Evolutionary conservation across 148 eudicot species (phyloP).

Genomic region (Gaultheria prostrata): DNA sequence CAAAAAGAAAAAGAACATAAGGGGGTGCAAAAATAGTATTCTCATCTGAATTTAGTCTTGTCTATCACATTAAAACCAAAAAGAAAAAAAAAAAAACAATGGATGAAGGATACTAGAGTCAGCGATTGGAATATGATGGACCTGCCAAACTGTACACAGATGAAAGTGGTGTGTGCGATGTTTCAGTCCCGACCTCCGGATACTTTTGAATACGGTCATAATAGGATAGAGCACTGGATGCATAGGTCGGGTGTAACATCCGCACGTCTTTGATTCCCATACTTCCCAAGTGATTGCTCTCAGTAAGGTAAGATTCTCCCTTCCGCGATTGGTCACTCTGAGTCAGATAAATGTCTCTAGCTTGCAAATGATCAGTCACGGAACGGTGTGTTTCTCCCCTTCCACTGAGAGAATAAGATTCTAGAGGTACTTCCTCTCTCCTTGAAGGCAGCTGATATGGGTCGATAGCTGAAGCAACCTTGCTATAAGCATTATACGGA

Average conservation of each 20-base stretch:
- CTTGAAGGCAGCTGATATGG: conserved; percentile 33
- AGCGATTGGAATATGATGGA: conserved; percentile 17
- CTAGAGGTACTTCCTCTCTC: conserved; percentile 27
- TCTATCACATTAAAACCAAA: neutral
- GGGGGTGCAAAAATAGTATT: neutral
- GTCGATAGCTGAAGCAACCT: conserved; percentile 39
- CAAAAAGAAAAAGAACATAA: neutral
- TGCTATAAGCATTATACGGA: conserved; percentile 30
- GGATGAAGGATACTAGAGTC: neutral
- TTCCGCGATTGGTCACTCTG: conserved; percentile 8
- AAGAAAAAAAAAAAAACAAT: neutral
- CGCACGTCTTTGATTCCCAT: conserved; percentile 18
- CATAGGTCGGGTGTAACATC: conserved; percentile 30
- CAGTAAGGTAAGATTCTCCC: conserved; percentile 9
- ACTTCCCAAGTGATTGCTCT: conserved; percentile 5
- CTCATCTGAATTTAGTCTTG: neutral
- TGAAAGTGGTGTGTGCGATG: conserved; percentile 40
- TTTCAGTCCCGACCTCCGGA: neutral
- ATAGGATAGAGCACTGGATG: conserved; percentile 26
- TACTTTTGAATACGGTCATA: conserved; percentile 25
- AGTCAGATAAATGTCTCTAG: conserved; percentile 5
- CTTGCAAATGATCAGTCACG: neutral
- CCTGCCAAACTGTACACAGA: conserved; percentile 66
- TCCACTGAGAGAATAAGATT: conserved; percentile 23
- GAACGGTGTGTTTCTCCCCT: neutral